Conservation (phyloP, 208 protist species). For the Strigomonas oncopelti region DNA sequence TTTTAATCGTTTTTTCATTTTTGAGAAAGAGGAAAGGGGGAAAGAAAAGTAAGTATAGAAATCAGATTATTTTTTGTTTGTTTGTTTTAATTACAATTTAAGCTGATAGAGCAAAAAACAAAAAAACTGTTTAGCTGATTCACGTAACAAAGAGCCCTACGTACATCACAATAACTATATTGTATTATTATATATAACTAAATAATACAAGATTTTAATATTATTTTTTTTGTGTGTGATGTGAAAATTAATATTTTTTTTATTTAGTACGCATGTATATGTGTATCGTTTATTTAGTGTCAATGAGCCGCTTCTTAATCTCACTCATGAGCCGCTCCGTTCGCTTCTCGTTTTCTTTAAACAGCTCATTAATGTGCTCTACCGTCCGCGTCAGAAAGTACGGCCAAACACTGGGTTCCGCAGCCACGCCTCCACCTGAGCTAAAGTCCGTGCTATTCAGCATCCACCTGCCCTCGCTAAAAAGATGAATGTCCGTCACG, state of each 20-base stretch:
- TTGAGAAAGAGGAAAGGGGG: background rate
- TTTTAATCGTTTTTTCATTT: background rate
- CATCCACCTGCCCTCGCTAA: conserved; percentile 40
- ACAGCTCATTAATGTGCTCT: conserved; percentile 54
- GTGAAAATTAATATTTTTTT: background rate
- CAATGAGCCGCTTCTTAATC: conserved; percentile 9
- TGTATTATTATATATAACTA: background rate
- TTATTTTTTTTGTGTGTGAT: background rate
- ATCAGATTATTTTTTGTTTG: too few relatives aligned
- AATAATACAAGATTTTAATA: background rate
- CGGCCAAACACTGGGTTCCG: conserved; percentile 19
- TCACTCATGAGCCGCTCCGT: conserved; percentile 37
- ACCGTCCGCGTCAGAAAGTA: conserved; percentile 31
- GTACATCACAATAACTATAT: background rate
- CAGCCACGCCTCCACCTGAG: background rate
- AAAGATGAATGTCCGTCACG: conserved; percentile 59
- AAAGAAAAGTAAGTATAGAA: too few relatives aligned
- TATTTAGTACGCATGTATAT: too few relatives aligned
- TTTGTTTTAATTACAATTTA: too few relatives aligned
- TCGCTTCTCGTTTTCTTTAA: conserved; percentile 52
- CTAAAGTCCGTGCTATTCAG: conserved; percentile 21
- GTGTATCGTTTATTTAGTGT: background rate
- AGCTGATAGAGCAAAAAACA: too few relatives aligned
- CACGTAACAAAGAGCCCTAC: too few relatives aligned
- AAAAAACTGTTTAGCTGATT: too few relatives aligned